Base-by-base conservation (phyloP, 352 stramenopile genomes). In the Globisporangium rhizosaccharum region DNA sequence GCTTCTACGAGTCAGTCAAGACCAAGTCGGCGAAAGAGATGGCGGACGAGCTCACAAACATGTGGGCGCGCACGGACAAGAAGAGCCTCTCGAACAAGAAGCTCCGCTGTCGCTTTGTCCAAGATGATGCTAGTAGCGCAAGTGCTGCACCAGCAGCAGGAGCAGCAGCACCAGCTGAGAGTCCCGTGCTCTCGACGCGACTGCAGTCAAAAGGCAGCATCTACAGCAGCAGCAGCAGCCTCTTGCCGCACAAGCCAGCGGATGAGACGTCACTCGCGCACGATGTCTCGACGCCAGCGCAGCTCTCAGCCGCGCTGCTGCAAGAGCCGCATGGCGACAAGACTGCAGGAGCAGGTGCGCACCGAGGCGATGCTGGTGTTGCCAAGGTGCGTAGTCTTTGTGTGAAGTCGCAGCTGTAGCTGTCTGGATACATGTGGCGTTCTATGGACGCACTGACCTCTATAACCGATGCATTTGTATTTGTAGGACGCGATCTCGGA, bases 1-100 rank as follows among this genome's bases (percentile, higher is more conserved):
- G 68, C 56, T 93, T 95, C 66, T 95, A 91, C 62, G 82, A 96
- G 52, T 55, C 88, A 9, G 81, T 94, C 20, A 92, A 90, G 75
- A 90, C 78, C 51, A 96, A 94, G 67, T 84, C 75, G 45, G 70
- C 86, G 23, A 96, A 96, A 67, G 86, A 94, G 58, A 88, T 92
- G 76, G 85, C 82, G 1, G 86, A 96, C 65, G 86, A 94, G 42
- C 79, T 96, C 53, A 90, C 86, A 30, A 83, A 86, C 61, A 92
- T 96, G 79, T 94, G 84, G 86, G 73, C 80, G 3, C 68, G 75
- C 48, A 87, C 84, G 26, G 82, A 94, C 62, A 92, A 92, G 67
- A 79, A 79, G 46, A 77, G 73, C 51, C 64, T 94, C 20, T 76
- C 79, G 47, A 96, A 96, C 70, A 96, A 96, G 77, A 95, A 96